A percentile compares a stretch with the other conserved stretches of the same genome.
phyloP scores from a whole-genome alignment of 2,329 filamentous ascomycete genomes.

The Colletotrichum chlorophyti region DNA sequence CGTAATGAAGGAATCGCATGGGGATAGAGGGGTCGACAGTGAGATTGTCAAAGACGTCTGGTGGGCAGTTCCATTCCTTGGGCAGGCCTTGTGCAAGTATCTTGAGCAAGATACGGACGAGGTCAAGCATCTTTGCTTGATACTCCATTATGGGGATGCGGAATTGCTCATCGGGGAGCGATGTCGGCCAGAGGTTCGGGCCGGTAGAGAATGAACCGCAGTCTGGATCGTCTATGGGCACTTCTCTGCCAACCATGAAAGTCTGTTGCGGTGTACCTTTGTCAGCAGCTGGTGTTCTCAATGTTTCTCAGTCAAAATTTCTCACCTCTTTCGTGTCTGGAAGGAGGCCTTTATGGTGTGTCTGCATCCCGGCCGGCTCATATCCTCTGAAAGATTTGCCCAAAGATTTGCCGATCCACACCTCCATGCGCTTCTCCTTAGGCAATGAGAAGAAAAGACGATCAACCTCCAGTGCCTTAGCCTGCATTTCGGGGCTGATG shows the following conservation, averaged over 20 bases:
- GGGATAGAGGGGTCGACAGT: neutral
- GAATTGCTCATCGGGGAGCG: neutral
- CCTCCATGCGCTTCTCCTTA: conserved; percentile 35
- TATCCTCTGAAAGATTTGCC: conserved; percentile 37
- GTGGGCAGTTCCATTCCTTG: neutral
- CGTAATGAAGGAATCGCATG: conserved; percentile 34
- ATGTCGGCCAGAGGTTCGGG: neutral
- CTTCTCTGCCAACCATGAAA: neutral
- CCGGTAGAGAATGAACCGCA: neutral
- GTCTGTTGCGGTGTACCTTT: neutral
- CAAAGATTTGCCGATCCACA: conserved; percentile 35
- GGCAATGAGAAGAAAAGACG: conserved; percentile 34
- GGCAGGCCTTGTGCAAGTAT: neutral
- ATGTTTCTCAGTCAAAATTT: too few relatives aligned
- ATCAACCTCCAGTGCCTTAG: conserved; percentile 30
- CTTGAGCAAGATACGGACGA: neutral
- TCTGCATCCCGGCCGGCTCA: conserved; percentile 35
- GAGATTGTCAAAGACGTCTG: neutral
- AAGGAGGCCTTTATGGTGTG: conserved; percentile 34
- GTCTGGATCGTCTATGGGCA: neutral
- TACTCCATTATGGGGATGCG: neutral
- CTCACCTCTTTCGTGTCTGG: conserved; percentile 34
- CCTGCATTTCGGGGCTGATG: conserved; percentile 32
- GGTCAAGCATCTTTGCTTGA: neutral
- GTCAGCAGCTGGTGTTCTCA: neutral